Base-by-base conservation (phyloP, 345 rosid species). In the Ceriops zippeliana region DNA sequence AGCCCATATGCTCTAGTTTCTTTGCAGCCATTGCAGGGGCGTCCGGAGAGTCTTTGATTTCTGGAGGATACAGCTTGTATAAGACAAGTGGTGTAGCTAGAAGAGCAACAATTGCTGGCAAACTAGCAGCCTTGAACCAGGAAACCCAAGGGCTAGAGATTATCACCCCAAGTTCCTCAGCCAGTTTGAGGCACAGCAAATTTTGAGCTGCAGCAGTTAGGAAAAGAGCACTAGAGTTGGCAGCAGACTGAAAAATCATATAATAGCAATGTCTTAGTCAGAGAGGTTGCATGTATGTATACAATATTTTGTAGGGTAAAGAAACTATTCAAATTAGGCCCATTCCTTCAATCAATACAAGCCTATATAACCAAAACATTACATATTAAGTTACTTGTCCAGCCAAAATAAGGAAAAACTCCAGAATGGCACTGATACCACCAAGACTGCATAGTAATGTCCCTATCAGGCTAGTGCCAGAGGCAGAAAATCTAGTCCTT, bases 121-220 rank as follows among this genome's bases (percentile, higher is more conserved):
- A 75, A 83, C 93, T 84, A 64, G 99, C 96, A 9, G 93, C 98
- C 80, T 90, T 91, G 73, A 95, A 90, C 99, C 98, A 95, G 57
- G 91, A 83, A 68, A 95, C 83, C 99, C 99, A 95, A 31, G 99
- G 99, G 76, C 73, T 88, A 56, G 89, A 27, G 64, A 95, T 73
- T 13, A 84, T 74, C 60, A 95, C 90, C 59, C 99, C 99, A 67
- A 95, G 89, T 78, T 90, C 97, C 88, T 88, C 96, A 0, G 98
- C 99, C 73, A 95, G 67, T 81, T 95, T 95, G 63, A 95, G 93
- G 70, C 96, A 91, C 57, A 95, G 79, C 78, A 95, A 81, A 76
- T 95, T 95, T 78, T 91, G 99, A 61, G 98, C 99, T 47, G 99
- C 93, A 34, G 98, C 97, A 58, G 99, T 95, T 54, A 95, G 85